Base-by-base conservation (phyloP, 2,329 filamentous ascomycete species). In the Fusarium zealandicum region DNA sequence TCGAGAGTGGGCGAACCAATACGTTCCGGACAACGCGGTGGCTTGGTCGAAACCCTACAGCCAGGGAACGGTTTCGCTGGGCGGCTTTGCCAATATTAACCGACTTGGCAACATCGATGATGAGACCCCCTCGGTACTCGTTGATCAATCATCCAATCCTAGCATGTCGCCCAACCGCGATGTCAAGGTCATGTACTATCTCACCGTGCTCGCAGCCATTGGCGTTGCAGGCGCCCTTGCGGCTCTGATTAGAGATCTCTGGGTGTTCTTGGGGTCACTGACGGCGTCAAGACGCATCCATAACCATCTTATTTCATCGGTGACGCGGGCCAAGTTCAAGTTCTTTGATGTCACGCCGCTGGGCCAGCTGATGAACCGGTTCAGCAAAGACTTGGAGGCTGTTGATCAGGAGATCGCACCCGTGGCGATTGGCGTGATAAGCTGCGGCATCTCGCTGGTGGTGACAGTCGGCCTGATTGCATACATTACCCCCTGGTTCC, bases 311-410 rank as follows among this genome's bases (percentile, higher is more conserved):
- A 89, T 99, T 72, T 81, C 84, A 22, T 82, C 89, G 1, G 86
- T 99, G 18, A 89, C 91, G 12, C 87, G 93, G 63, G 95, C 95
- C 25, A 93, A 92, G 71, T 98, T 99, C 80, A 92, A 90, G 70
- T 99, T 99, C 78, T 99, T 99, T 69, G 95, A 99, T 69, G 90
- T 93, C 1, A 99, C 95, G 1, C 95, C 95, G 3, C 83, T 98
- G 0, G 95, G 95, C 11, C 93, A 97, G 74, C 82, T 99, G 68
- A 98, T 98, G 88, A 99, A 99, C 75, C 87, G 95, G 16, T 99
- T 99, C 77, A 98, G 93, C 72, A 98, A 98, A 75, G 95, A 99
- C 72, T 84, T 99, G 12, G 93, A 99, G 72, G 87, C 92, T 10
- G 83, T 99, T 16, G 95, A 99, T 65, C 95, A 99, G 72, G 95